A percentile compares a stretch with the other conserved stretches of the same genome.
phyloP scores from a whole-genome alignment of 164 flowering plant genomes.

The Kingdonia uniflora region DNA sequence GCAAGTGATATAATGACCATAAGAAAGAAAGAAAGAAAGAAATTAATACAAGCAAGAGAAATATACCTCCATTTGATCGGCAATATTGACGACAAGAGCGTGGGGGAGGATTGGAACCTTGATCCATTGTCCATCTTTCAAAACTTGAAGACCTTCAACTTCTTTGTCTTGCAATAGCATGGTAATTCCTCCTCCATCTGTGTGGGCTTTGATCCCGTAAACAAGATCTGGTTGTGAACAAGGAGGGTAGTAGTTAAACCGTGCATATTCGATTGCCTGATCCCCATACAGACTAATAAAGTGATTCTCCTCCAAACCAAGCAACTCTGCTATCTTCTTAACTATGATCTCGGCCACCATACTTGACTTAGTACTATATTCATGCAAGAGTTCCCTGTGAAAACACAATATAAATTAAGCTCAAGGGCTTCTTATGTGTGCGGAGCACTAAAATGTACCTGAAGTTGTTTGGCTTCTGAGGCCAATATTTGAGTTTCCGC shows the following conservation, averaged over 20 bases:
- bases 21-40: no score
- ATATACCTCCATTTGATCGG: slow-evolving; percentile 26
- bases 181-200: slow-evolving; percentile 23
- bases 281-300: slow-evolving; percentile 20
- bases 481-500: slow-evolving; percentile 6
- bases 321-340: slow-evolving; percentile 23
- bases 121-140: slow-evolving; percentile 21
- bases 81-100: slow-evolving; percentile 19
- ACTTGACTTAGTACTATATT: slow-evolving; percentile 14
- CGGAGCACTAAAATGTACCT: slow-evolving; percentile 4
- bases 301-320: slow-evolving; percentile 21
- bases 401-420: no score
- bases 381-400: slow-evolving; percentile 9
- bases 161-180: slow-evolving; percentile 19
- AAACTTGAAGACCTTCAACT: slow-evolving; percentile 27
- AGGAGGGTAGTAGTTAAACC: slow-evolving; percentile 22
- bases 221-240: slow-evolving; percentile 27
- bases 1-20: no score
- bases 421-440: no score
- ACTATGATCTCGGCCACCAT: slow-evolving; percentile 8
- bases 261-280: not conserved
- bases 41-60: not conserved
- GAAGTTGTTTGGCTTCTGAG: slow-evolving; percentile 7
- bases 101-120: slow-evolving; percentile 15
- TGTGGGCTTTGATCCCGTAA: slow-evolving; percentile 24